phyloP scores from a whole-genome alignment of 2,329 filamentous ascomycete genomes.

The Aspergillus ibericus region DNA sequence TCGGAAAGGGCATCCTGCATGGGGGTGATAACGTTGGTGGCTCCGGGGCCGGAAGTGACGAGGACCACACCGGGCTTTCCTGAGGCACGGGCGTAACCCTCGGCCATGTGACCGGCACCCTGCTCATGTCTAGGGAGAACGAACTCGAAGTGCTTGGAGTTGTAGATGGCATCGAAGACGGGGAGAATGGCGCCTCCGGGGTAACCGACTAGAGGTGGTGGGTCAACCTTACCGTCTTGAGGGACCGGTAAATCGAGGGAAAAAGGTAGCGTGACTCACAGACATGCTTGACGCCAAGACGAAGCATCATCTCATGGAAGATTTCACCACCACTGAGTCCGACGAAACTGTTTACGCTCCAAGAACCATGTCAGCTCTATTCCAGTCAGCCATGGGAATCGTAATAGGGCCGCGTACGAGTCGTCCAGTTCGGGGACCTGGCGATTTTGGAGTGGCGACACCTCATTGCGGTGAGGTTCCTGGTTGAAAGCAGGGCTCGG shows the following conservation, averaged over 20 bases:
- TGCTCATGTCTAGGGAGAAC: slow-evolving; percentile 95
- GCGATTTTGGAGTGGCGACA: slow-evolving; percentile 66
- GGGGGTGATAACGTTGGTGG: slow-evolving; percentile 93
- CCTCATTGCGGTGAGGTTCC: slow-evolving; percentile 58
- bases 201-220: slow-evolving; percentile 7
- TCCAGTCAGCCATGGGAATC: neutral
- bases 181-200: slow-evolving; percentile 88
- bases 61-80: slow-evolving; percentile 94
- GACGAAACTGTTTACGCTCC: slow-evolving; percentile 66
- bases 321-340: slow-evolving; percentile 95
- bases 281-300: slow-evolving; percentile 87
- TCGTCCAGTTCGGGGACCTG: slow-evolving; percentile 70
- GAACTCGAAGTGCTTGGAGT: slow-evolving; percentile 95
- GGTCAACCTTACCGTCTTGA: neutral
- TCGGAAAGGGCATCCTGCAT: slow-evolving; percentile 96
- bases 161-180: slow-evolving; percentile 98
- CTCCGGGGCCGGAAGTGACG: slow-evolving; percentile 93
- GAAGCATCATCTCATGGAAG: slow-evolving; percentile 98
- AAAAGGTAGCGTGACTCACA: slow-evolving; percentile 61
- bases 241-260: neutral
- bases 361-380: slow-evolving; percentile 10
- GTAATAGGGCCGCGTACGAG: slow-evolving; percentile 59
- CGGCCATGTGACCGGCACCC: slow-evolving; percentile 96
- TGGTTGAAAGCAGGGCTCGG: slow-evolving; percentile 64
- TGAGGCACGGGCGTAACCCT: slow-evolving; percentile 91